Evolutionary conservation across 73 alveolate species (phyloP).

Genomic region (Diophrys appendiculata): DNA sequence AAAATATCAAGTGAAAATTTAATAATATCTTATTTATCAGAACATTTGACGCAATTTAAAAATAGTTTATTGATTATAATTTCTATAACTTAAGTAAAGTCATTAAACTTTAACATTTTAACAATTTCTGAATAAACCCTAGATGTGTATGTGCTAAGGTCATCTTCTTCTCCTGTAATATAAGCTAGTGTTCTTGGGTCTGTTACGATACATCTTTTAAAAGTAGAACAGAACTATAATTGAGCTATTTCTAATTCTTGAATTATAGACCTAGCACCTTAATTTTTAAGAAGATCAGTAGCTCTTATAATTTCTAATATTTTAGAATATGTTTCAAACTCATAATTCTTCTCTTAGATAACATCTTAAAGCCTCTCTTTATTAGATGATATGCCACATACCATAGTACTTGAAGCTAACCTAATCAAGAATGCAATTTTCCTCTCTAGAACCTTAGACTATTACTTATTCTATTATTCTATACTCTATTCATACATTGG

Average conservation of each 20-base stretch:
- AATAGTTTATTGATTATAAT: conserved; percentile 37
- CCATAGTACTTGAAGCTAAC: neutral
- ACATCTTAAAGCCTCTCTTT: neutral
- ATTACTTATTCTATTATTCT: neutral
- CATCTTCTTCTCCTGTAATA: neutral
- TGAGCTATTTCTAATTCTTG: conserved; percentile 27
- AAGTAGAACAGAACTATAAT: conserved; percentile 30
- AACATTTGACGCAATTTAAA: neutral
- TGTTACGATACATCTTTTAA: conserved; percentile 20
- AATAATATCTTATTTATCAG: neutral
- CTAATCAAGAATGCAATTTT: neutral
- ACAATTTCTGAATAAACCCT: conserved; percentile 28
- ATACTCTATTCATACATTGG: neutral
- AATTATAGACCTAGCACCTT: neutral
- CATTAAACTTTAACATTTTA: conserved; percentile 28
- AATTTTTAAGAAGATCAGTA: conserved; percentile 16
- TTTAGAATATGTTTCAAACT: conserved; percentile 18
- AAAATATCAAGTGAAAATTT: neutral
- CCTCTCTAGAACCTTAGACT: neutral
- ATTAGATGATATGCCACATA: neutral
- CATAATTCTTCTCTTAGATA: conserved; percentile 15
- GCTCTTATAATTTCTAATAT: conserved; percentile 7
- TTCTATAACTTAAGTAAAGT: conserved; percentile 32
- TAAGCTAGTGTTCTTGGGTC: conserved; percentile 38
- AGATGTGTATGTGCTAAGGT: neutral